A percentile compares a stretch with the other conserved stretches of the same genome.
phyloP scores from a whole-genome alignment of 352 stramenopile genomes.

The Pythium dissimile region DNA sequence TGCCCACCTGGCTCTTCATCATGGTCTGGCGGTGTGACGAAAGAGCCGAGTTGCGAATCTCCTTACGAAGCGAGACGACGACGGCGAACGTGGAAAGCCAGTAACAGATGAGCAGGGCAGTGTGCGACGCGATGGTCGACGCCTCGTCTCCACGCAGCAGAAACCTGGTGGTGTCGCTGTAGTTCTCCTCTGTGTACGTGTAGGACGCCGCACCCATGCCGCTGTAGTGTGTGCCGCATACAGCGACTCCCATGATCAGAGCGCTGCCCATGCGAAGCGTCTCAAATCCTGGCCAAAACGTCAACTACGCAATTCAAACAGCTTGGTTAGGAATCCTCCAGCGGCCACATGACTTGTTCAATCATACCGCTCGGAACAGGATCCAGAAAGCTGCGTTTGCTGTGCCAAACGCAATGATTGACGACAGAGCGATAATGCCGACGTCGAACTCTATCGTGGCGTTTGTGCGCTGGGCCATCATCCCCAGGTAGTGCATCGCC shows the following conservation, averaged over 20 bases:
- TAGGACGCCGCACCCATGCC: slow-evolving; percentile 63
- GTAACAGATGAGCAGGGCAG: slow-evolving; percentile 51
- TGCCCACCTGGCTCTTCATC: slow-evolving; percentile 8
- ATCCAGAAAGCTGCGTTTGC: slow-evolving; percentile 72
- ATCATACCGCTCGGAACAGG: slow-evolving; percentile 60
- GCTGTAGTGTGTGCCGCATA: slow-evolving; percentile 67
- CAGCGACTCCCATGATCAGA: slow-evolving; percentile 66
- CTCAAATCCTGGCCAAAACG: slow-evolving; percentile 61
- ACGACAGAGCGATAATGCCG: slow-evolving; percentile 44
- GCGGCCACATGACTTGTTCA: too few relatives aligned
- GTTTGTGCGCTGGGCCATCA: slow-evolving; percentile 60
- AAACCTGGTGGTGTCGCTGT: slow-evolving; percentile 21
- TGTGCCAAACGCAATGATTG: slow-evolving; percentile 53
- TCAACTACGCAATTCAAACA: slow-evolving; percentile 29
- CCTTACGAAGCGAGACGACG: slow-evolving; percentile 20
- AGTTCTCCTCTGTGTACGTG: slow-evolving; percentile 38
- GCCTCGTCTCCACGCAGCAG: slow-evolving; percentile 33
- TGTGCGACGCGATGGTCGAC: slow-evolving; percentile 42
- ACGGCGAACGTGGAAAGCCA: slow-evolving; percentile 41
- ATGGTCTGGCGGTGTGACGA: neutral
- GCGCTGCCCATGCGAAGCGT: slow-evolving; percentile 50
- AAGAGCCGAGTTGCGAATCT: slow-evolving; percentile 2
- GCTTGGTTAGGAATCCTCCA: too few relatives aligned
- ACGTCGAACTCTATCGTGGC: slow-evolving; percentile 37
- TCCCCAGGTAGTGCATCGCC: slow-evolving; percentile 55